These are phyloP conservation scores for Akanthomyces dipterigenus DNA, from an alignment of 2,329 filamentous ascomycete genomes.

Conservation along the genomic window DNA sequence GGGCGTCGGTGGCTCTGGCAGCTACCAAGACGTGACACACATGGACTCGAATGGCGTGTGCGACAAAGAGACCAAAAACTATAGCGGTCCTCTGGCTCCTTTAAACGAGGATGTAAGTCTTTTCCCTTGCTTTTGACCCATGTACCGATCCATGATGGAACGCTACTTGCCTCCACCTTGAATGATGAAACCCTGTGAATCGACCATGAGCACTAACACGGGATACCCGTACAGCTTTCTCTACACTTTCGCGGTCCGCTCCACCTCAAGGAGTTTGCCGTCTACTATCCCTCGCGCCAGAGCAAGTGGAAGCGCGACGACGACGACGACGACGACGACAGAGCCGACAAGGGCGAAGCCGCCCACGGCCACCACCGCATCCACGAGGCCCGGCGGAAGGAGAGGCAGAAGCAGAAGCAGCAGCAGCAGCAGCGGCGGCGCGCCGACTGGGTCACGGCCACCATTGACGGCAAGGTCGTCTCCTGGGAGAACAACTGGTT, in stretches of 20 bases:
- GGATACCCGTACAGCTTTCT: slow-evolving; percentile 55
- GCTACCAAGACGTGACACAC: slow-evolving; percentile 55
- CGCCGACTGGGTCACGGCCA: slow-evolving; percentile 46
- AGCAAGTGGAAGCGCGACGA: slow-evolving; percentile 23
- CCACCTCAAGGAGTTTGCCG: slow-evolving; percentile 59
- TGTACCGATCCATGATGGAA: no score
- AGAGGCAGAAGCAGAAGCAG: slow-evolving; percentile 36
- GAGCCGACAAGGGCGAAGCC: slow-evolving; percentile 18
- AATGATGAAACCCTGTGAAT: background rate
- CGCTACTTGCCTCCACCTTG: no score
- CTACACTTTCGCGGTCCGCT: slow-evolving; percentile 67
- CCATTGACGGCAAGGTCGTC: slow-evolving; percentile 50
- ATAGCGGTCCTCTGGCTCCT: slow-evolving; percentile 57
- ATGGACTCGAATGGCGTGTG: slow-evolving; percentile 55
- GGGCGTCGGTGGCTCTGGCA: slow-evolving; percentile 52
- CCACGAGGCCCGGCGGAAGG: slow-evolving; percentile 36
- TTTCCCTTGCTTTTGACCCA: no score
- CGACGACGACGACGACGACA: no score
- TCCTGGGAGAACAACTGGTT: slow-evolving; percentile 52
- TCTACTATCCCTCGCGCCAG: slow-evolving; percentile 49
- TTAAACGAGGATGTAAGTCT: slow-evolving; percentile 61
- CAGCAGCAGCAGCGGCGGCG: slow-evolving; percentile 44
- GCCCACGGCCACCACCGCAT: slow-evolving; percentile 42
- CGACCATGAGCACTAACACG: background rate
- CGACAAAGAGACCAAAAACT: slow-evolving; percentile 42